Base-by-base conservation (phyloP, 176 grass and related monocot genomes). In the Themeda triandra region DNA sequence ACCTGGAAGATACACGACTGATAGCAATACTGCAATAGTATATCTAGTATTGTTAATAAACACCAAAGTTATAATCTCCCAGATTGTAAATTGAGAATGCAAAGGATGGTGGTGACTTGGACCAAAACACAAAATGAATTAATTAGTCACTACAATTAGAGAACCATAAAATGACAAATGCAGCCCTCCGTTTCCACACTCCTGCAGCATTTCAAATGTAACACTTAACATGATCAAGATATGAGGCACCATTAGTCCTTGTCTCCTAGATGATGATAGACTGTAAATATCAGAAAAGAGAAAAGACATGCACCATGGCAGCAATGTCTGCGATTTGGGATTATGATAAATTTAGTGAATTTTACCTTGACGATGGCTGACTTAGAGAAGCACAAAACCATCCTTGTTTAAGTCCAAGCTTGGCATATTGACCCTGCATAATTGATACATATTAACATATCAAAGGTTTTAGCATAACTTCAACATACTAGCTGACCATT, bases 331-430 rank as follows among this genome's bases (percentile, higher is more conserved):
- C 59, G 24, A 58, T 78, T 40, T 15, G 19, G 21, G 73, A 80
- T 66, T 53, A 76, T 68, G 35, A 59, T 44, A 60, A 74, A 66
- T 28, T 35, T 31, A n/a, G 73, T 4, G 58, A 42, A 49, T 44
- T 88, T 67, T 90, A 98, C 95, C 82, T 91, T 75, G 95, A 95
- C 32, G 86, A 91, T 86, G 86, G 85, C 80, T 95, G 81, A 83
- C 75, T 82, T 82, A 93, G 63, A 88, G 88, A 94, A 80, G 95
- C 92, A 56, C 72, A 88, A 82, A 95, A 97, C 79, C 90, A 95
- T 80, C 93, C 93, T 90, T 94, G 95, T 70, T 87, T 92, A 74
- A 87, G 75, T 81, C 90, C 92, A 90, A 98, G 78, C 87, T 95
- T 98, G 40, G 92, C 92, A 82, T 98, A 98, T 29, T 85, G 82